A percentile compares a stretch with the other conserved stretches of the same genome.
Conservation (phyloP, 2,329 filamentous ascomycete species). For the Pezizomycotina sp. region DNA sequence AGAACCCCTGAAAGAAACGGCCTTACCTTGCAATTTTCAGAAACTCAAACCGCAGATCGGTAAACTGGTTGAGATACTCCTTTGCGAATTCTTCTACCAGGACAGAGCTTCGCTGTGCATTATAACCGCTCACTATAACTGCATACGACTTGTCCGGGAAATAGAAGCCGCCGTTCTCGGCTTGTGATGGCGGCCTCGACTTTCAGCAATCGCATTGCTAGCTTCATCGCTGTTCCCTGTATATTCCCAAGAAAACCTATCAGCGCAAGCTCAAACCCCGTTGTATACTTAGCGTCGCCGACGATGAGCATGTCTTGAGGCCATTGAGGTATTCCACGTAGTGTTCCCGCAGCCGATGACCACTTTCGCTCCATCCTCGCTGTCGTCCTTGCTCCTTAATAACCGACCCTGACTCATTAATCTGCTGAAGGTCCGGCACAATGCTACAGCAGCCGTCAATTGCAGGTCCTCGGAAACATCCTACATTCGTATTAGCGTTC, state of each 20-base stretch:
- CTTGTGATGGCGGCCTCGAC: constrained; percentile 49
- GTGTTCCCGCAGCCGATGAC: constrained; percentile 58
- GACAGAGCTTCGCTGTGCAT: constrained; percentile 39
- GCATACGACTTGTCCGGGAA: constrained; percentile 55
- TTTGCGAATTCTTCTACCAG: constrained; percentile 57
- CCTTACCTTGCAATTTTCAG: constrained; percentile 57
- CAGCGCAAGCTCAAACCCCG: no score
- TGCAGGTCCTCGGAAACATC: constrained; percentile 39
- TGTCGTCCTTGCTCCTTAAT: constrained; percentile 44
- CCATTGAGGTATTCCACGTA: constrained; percentile 54
- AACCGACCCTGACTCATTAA: constrained; percentile 60
- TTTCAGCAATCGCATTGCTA: constrained; percentile 72
- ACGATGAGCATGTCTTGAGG: no score
- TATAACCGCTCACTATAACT: constrained; percentile 45
- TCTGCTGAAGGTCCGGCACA: constrained; percentile 74
- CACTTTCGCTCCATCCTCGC: constrained; percentile 59
- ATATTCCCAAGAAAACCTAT: constrained; percentile 43
- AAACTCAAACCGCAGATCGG: constrained; percentile 72
- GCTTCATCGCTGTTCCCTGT: constrained; percentile 52
- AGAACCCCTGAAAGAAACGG: constrained; percentile 26
- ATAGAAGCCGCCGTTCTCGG: constrained; percentile 43
- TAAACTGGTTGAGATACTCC: constrained; percentile 61
- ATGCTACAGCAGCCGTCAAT: constrained; percentile 56
- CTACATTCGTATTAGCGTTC: constrained; percentile 22
- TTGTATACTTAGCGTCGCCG: no score